Evolutionary conservation across 1,139 yeast genomes (phyloP).

Genomic region (Suhomyces taliae): DNA sequence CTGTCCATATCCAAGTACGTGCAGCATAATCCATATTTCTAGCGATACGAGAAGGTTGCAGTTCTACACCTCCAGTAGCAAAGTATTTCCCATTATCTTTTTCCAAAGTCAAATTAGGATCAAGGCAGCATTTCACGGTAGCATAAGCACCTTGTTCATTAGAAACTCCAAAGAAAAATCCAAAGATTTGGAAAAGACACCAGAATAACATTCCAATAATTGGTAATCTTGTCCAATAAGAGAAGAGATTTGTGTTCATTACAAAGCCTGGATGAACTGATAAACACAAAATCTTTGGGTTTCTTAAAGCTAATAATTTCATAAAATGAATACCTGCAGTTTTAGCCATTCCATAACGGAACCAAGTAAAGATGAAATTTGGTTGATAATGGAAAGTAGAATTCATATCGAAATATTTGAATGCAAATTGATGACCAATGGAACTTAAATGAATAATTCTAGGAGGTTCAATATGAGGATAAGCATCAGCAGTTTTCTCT

Average conservation of each 20-base stretch:
- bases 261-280: conserved; percentile 88
- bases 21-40: conserved; percentile 62
- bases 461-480: conserved; percentile 40
- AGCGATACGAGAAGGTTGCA: conserved; percentile 59
- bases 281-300: conserved; percentile 64
- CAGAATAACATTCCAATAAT: conserved; percentile 70
- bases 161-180: conserved; percentile 66
- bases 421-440: conserved; percentile 62
- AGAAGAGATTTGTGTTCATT: conserved; percentile 71
- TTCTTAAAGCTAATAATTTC: conserved; percentile 60
- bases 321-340: conserved; percentile 77
- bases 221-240: conserved; percentile 79
- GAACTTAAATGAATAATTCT: conserved; percentile 71
- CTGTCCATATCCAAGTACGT: conserved; percentile 84
- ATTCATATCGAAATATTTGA: conserved; percentile 50
- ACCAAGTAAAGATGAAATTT: conserved; percentile 69
- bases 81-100: conserved; percentile 71
- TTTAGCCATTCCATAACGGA: conserved; percentile 78
- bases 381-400: conserved; percentile 62
- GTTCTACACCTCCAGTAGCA: conserved; percentile 57
- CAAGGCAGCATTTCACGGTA: conserved; percentile 63
- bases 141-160: conserved; percentile 73
- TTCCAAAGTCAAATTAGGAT: conserved; percentile 48
- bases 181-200: conserved; percentile 67
- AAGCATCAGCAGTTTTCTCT: conserved; percentile 32